These are phyloP conservation scores for Mycena polygramma DNA, from an alignment of 768 basidiomycete species.

Conservation along the genomic window DNA sequence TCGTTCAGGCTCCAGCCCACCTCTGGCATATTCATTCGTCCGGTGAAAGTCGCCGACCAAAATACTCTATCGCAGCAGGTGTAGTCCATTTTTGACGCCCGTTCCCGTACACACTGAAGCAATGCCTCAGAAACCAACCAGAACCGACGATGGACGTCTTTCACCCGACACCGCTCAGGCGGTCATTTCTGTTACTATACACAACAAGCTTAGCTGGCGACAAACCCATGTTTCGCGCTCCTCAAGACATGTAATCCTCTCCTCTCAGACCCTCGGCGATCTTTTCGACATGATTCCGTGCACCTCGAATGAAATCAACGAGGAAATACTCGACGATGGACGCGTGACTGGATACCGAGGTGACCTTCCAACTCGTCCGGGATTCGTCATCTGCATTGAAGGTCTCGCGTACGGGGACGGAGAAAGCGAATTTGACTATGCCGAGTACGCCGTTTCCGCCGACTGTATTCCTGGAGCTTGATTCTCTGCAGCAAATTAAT, in stretches of 20 bases:
- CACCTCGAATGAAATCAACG: constrained; percentile 65
- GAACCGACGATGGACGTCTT: constrained; percentile 40
- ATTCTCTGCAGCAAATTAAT: constrained; percentile 60
- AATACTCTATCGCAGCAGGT: constrained; percentile 67
- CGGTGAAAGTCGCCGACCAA: constrained; percentile 74
- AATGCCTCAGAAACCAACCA: constrained; percentile 43
- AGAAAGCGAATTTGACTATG: constrained; percentile 63
- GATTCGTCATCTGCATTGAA: constrained; percentile 73
- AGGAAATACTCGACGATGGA: constrained; percentile 53
- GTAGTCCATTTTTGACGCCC: constrained; percentile 25
- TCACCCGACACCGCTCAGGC: constrained; percentile 51
- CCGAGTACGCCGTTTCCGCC: constrained; percentile 52
- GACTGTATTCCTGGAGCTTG: background rate
- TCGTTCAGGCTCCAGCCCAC: constrained; percentile 61
- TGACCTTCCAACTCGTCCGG: constrained; percentile 40
- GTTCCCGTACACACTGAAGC: background rate
- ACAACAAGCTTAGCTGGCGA: constrained; percentile 73
- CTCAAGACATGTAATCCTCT: constrained; percentile 77
- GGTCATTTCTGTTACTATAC: constrained; percentile 70
- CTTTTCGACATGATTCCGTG: constrained; percentile 73
- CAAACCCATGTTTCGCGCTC: constrained; percentile 69
- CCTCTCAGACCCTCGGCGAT: constrained; percentile 81
- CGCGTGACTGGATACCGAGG: constrained; percentile 49
- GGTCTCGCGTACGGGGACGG: constrained; percentile 71
- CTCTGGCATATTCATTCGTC: constrained; percentile 72